phyloP scores from a whole-genome alignment of 495 filamentous ascomycete genomes.

The Aspergillus nidulans region DNA sequence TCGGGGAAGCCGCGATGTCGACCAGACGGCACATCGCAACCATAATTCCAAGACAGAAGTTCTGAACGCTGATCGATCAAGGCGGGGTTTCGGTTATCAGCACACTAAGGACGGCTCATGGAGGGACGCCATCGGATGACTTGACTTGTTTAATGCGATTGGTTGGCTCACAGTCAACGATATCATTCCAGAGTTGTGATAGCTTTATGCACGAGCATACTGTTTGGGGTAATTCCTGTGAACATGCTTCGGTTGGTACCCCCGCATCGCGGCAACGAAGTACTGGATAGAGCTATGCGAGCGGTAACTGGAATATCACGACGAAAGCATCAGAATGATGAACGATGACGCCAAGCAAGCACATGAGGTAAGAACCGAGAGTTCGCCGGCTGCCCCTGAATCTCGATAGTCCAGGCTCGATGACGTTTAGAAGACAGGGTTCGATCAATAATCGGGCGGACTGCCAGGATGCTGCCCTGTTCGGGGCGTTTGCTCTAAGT shows the following conservation, averaged over 20 bases:
- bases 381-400: background rate
- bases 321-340: background rate
- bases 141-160: background rate
- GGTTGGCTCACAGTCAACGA: background rate
- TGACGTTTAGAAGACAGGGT: background rate
- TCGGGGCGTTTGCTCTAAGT: background rate
- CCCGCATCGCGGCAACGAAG: too few species aligned
- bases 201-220: background rate
- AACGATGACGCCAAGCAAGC: background rate
- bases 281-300: background rate
- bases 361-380: background rate
- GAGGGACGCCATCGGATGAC: background rate
- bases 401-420: background rate
- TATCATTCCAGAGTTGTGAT: background rate
- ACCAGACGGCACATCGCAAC: background rate
- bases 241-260: too few species aligned
- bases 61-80: background rate
- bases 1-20: background rate
- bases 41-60: background rate
- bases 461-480: background rate
- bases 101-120: background rate
- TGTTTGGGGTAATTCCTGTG: background rate
- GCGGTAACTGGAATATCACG: background rate
- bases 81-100: background rate
- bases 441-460: background rate